Base-by-base conservation (phyloP, 371 early-diverging fungal genomes). In the Coemansia sp. region DNA sequence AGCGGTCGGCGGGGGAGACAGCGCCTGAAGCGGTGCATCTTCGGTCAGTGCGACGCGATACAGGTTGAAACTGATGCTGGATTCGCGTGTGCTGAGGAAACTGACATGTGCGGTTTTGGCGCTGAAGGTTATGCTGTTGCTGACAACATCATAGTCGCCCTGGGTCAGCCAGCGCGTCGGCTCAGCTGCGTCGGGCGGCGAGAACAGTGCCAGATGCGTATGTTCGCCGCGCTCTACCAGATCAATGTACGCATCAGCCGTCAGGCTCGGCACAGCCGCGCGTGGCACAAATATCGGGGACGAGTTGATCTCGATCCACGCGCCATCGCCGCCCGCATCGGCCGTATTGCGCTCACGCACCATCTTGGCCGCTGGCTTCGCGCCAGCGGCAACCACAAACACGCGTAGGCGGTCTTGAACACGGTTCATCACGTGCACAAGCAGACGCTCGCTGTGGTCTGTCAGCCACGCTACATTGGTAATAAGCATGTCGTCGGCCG, bases 381-480 rank as follows among this genome's bases (percentile, higher is more conserved):
- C 55, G 9, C 62, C 61, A 3, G 83, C 38, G 16, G 61, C 60
- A 14, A 83, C 85, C 18, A 92, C 57, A 58, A 84, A 89, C 16
- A 92, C 77, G 16, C 84, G 79, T 65, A 86, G 82, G 9, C 85
- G 82, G 69, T 93, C 93, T 70, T 97, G 98, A 34, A 95, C 88
- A 14, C 98, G 83, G 65, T 97, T 96, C 78, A 88, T 92, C 43
- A 86, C 83, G 65, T 91, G 83, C 47, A 93, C 90, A 32, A 95
- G 65, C 11, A 95, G 75, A n/a, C 81, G 69, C 14, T 81, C 81
- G 65, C 83, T 82, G n/a, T 75, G 72, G 2, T 77, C 77, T 0
- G 89, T 85, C 5, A 88, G 77, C 98, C 98, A 97, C 4, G 78
- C 77, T 18, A 94, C 90, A 67, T 90, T 91, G 2, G 87, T 84